Percentiles rank a stretch among this genome's conserved stretches.
These are phyloP conservation scores for Agrostemma githago DNA, from an alignment of 148 eudicot species.

Conservation along the genomic window DNA sequence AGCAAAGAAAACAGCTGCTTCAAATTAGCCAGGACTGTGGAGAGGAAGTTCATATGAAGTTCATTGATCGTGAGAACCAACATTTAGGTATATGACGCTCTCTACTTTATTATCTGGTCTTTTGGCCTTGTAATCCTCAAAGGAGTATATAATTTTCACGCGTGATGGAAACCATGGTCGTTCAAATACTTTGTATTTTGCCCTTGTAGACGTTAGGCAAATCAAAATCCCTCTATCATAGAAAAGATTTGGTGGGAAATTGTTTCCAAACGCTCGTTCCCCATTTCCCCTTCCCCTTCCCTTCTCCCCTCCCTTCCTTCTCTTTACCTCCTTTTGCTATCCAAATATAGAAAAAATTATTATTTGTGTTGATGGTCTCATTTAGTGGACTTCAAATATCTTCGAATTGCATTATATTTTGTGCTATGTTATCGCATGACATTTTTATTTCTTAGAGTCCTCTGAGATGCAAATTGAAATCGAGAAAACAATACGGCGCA, in stretches of 20 bases:
- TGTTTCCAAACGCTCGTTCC: too few relatives aligned
- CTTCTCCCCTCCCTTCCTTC: neutral
- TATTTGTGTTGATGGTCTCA: too few relatives aligned
- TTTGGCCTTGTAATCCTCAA: neutral
- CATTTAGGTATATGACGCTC: constrained; percentile 23
- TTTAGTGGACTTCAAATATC: neutral
- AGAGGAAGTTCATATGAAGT: constrained; percentile 69
- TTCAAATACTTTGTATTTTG: neutral
- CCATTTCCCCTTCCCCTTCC: too few relatives aligned
- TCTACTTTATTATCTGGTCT: neutral
- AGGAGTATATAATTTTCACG: constrained; percentile 1
- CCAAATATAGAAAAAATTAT: too few relatives aligned
- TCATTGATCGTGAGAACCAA: constrained; percentile 30
- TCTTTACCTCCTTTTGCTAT: neutral
- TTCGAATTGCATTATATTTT: neutral
- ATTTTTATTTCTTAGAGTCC: constrained; percentile 36
- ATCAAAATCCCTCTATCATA: too few relatives aligned
- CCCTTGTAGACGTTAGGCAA: neutral
- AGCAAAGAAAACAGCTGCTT: constrained; percentile 58
- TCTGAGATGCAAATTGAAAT: constrained; percentile 62
- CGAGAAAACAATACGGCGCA: constrained; percentile 67
- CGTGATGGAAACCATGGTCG: neutral
- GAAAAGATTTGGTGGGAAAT: too few relatives aligned
- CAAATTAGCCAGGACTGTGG: constrained; percentile 66
- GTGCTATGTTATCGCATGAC: neutral